Percentiles rank a stretch among this genome's conserved stretches.
phyloP scores from a whole-genome alignment of 1,139 yeast genomes.

The Saccharomycopsis hybrid region DNA sequence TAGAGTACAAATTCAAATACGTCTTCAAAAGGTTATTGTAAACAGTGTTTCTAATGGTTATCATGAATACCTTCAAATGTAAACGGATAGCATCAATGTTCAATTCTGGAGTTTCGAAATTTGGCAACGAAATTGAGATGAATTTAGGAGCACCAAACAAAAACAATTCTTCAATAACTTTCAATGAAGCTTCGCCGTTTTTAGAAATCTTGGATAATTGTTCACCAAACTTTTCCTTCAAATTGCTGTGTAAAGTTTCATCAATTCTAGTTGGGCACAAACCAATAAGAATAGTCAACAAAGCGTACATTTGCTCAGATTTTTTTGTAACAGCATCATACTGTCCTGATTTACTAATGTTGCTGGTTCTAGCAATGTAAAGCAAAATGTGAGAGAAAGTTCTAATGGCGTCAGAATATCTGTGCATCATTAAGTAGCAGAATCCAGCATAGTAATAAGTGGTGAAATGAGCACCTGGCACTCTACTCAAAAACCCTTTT shows the following conservation, averaged over 20 bases:
- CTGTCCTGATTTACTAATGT: constrained; percentile 38
- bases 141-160: constrained; percentile 43
- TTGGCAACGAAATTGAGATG: constrained; percentile 36
- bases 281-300: constrained; percentile 40
- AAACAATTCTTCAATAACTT: constrained; percentile 39
- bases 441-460: constrained; percentile 46
- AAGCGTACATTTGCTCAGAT: constrained; percentile 46
- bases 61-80: constrained; percentile 39
- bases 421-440: constrained; percentile 42
- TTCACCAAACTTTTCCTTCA: constrained; percentile 42
- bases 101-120: constrained; percentile 29
- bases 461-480: constrained; percentile 43
- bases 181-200: constrained; percentile 37
- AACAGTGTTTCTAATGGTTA: constrained; percentile 34
- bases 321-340: constrained; percentile 41
- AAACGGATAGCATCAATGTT: constrained; percentile 36
- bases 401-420: constrained; percentile 45
- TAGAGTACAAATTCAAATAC: constrained; percentile 40
- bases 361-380: constrained; percentile 40
- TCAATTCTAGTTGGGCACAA: constrained; percentile 41
- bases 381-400: constrained; percentile 40
- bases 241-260: constrained; percentile 36
- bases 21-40: constrained; percentile 37
- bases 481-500: constrained; percentile 38
- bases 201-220: constrained; percentile 37